phyloP scores from a whole-genome alignment of 768 basidiomycete genomes.

The Baorangia bicolor region DNA sequence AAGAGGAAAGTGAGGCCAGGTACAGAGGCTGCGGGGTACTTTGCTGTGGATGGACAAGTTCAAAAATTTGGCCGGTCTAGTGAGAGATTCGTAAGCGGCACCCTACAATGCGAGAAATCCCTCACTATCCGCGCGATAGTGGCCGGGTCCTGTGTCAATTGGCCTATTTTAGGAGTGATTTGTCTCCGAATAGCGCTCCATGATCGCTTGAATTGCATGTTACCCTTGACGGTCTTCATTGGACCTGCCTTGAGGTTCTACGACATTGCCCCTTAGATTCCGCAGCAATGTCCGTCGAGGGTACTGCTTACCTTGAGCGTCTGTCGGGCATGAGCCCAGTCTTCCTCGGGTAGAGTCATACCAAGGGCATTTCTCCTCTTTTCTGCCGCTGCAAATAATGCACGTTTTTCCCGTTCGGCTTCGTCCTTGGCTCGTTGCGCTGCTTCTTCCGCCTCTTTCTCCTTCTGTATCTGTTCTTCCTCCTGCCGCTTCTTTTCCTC shows the following conservation, averaged over 20 bases:
- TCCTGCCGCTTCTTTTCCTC: constrained; percentile 42
- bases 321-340: constrained; percentile 60
- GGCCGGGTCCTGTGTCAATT: constrained; percentile 69
- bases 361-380: constrained; percentile 46
- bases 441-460: constrained; percentile 33
- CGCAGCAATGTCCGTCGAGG: constrained; percentile 18
- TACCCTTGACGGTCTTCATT: constrained; percentile 61
- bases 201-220: constrained; percentile 51
- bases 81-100: constrained; percentile 10
- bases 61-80: constrained; percentile 43
- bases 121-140: constrained; percentile 67
- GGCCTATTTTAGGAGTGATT: constrained; percentile 86
- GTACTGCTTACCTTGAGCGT: constrained; percentile 47
- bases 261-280: constrained; percentile 18
- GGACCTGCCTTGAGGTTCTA: constrained; percentile 65
- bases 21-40: constrained; percentile 48
- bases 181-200: constrained; percentile 72
- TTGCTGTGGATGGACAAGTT: constrained; percentile 37
- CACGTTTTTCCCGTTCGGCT: constrained; percentile 35
- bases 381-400: constrained; percentile 38
- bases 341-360: constrained; percentile 54
- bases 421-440: constrained; percentile 34
- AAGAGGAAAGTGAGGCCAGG: constrained; percentile 77
- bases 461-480: constrained; percentile 41
- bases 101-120: constrained; percentile 13